These are phyloP conservation scores for Gleditsia sinensis DNA, from an alignment of 306 rosid genomes.

Conservation along the genomic window DNA sequence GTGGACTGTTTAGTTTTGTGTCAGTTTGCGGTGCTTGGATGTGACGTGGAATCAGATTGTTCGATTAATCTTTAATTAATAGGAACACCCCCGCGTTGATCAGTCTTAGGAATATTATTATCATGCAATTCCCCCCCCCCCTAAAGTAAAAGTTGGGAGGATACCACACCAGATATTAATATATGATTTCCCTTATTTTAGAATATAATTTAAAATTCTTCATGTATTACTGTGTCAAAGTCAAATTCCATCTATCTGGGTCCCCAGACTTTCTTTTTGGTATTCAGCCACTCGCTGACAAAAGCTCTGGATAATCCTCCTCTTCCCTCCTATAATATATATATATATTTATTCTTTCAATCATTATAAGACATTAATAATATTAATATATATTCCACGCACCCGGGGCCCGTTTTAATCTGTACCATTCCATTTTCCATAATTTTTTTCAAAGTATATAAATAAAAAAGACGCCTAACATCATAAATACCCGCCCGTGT, in stretches of 20 bases:
- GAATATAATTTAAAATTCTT: neutral
- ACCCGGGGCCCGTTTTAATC: too few relatives aligned
- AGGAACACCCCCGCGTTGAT: slow-evolving; percentile 17
- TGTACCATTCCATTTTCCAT: neutral
- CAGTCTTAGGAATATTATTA: slow-evolving; percentile 33
- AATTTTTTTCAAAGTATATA: neutral
- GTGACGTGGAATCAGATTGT: slow-evolving; percentile 37
- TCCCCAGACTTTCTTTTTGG: slow-evolving; percentile 37
- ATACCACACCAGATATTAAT: slow-evolving; percentile 13
- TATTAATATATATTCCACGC: too few relatives aligned
- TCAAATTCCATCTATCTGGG: slow-evolving; percentile 57
- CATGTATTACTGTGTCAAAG: slow-evolving; percentile 42
- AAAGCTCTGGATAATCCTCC: slow-evolving; percentile 32
- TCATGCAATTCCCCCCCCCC: slow-evolving; percentile 45
- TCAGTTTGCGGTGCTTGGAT: slow-evolving; percentile 34
- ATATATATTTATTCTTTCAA: slow-evolving; percentile 28
- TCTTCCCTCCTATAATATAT: slow-evolving; percentile 1
- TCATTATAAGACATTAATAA: neutral
- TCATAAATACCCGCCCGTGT: slow-evolving; percentile 29
- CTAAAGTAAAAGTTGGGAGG: slow-evolving; percentile 29
- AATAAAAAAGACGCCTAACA: neutral
- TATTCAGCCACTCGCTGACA: slow-evolving; percentile 50
- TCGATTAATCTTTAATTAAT: slow-evolving; percentile 31
- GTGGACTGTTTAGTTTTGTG: slow-evolving; percentile 41
- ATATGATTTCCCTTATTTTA: neutral